A percentile compares a stretch with the other conserved stretches of the same genome.
phyloP scores from a whole-genome alignment of 78 protist genomes.

The slime mould (Dictyostelium discoideum) region DNA sequence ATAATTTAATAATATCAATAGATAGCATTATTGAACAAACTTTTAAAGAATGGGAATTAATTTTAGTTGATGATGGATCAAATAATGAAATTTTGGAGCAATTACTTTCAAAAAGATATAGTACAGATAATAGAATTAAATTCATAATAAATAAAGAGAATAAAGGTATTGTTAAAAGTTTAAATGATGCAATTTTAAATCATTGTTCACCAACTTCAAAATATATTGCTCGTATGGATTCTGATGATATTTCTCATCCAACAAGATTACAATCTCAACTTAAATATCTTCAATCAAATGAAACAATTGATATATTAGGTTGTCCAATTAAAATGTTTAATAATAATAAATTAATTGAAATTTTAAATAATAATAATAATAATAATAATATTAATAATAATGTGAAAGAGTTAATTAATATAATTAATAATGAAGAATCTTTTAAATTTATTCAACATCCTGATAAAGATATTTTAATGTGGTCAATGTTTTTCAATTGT shows the following conservation, averaged over 20 bases:
- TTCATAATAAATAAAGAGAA: background rate
- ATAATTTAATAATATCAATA: background rate
- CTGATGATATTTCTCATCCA: constrained; percentile 61
- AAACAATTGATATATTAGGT: constrained; percentile 16
- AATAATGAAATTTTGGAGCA: background rate
- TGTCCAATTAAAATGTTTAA: constrained; percentile 25
- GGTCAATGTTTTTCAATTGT: constrained; percentile 75
- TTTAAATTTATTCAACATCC: constrained; percentile 19
- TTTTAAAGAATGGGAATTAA: constrained; percentile 35
- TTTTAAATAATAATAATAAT: background rate
- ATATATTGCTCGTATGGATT: constrained; percentile 77
- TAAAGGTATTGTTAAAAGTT: constrained; percentile 11
- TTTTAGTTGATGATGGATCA: constrained; percentile 69
- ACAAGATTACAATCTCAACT: constrained; percentile 37
- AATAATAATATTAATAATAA: background rate
- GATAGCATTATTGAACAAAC: constrained; percentile 62
- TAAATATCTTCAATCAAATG: constrained; percentile 11
- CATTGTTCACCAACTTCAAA: background rate
- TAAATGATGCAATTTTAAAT: constrained; percentile 28
- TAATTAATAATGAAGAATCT: background rate
- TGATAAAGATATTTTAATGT: background rate
- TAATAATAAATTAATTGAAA: background rate
- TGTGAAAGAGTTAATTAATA: background rate
- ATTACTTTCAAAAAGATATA: background rate
- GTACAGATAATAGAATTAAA: background rate